These are phyloP conservation scores for Hypoxylon sp. DNA, from an alignment of 2,329 filamentous ascomycete species.

Conservation along the genomic window DNA sequence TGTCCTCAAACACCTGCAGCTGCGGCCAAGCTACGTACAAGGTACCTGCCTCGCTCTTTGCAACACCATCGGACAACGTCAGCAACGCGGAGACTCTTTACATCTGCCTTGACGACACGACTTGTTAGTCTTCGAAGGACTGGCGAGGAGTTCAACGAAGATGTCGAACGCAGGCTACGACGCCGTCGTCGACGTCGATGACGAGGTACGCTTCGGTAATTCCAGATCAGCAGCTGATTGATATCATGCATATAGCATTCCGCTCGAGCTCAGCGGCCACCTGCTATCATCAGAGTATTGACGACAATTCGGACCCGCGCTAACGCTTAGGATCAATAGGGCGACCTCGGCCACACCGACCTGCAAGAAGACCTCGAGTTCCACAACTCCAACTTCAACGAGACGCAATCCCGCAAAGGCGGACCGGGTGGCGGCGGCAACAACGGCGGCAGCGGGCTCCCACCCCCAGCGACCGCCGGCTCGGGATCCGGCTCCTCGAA, in stretches of 20 bases:
- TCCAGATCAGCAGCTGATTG: background rate
- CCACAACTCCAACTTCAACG: conserved; percentile 89
- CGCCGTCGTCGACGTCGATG: conserved; percentile 96
- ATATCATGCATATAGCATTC: background rate
- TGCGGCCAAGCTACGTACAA: conserved; percentile 16
- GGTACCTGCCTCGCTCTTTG: conserved; percentile 4
- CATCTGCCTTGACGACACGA: background rate
- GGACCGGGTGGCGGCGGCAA: conserved; percentile 59
- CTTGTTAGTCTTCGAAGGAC: background rate
- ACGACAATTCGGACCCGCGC: background rate
- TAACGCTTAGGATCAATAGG: conserved; percentile 64
- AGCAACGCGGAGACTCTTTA: background rate
- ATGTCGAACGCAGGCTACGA: conserved; percentile 94
- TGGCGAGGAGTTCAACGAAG: conserved; percentile 45
- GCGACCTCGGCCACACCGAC: conserved; percentile 97
- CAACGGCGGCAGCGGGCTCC: conserved; percentile 62
- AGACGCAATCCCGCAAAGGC: conserved; percentile 67
- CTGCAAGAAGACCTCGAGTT: conserved; percentile 99
- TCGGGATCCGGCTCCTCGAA: conserved; percentile 66
- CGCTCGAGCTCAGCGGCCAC: background rate
- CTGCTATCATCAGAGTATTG: background rate
- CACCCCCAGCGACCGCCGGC: conserved; percentile 67
- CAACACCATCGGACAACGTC: conserved; percentile 1
- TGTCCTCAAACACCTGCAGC: conserved; percentile 45
- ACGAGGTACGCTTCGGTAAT: conserved; percentile 74